A percentile compares a stretch with the other conserved stretches of the same genome.
Conservation (phyloP, 371 early-diverging fungal genomes). For the Actinomortierella ambigua region DNA sequence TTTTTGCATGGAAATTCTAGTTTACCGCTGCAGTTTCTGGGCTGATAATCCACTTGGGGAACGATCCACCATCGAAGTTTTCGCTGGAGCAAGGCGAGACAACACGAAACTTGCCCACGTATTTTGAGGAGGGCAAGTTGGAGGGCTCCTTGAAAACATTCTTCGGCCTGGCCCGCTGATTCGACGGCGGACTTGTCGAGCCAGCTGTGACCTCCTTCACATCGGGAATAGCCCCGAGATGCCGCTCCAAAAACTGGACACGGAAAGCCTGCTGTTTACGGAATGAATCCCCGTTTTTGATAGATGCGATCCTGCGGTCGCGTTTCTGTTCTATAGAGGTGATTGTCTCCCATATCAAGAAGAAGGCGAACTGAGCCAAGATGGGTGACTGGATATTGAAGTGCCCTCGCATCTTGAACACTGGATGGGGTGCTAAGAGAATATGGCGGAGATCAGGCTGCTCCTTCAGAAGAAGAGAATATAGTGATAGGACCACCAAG, state of each 20-base stretch:
- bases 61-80: constrained; percentile 2
- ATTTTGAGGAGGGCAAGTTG: constrained; percentile 20
- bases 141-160: constrained; percentile 9
- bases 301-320: constrained; percentile 1
- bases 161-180: too few species aligned
- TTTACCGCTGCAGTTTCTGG: constrained; percentile 18
- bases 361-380: constrained; percentile 39
- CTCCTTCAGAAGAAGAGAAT: constrained; percentile 15
- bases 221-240: too few species aligned
- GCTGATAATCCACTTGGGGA: constrained; percentile 24
- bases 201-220: neutral
- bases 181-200: neutral
- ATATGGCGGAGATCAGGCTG: constrained; percentile 2
- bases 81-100: constrained; percentile 20
- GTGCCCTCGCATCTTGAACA: constrained; percentile 26
- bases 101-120: constrained; percentile 29
- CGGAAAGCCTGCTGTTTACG: constrained; percentile 11
- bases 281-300: constrained; percentile 17
- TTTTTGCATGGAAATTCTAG: neutral
- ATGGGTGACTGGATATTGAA: constrained; percentile 13
- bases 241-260: constrained; percentile 13
- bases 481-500: constrained; percentile 22
- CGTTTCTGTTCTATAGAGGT: constrained; percentile 16
- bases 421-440: constrained; percentile 18
- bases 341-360: constrained; percentile 40